These are phyloP conservation scores for Panicum virgatum DNA, from an alignment of 202 grass and related monocot species.

Conservation along the genomic window DNA sequence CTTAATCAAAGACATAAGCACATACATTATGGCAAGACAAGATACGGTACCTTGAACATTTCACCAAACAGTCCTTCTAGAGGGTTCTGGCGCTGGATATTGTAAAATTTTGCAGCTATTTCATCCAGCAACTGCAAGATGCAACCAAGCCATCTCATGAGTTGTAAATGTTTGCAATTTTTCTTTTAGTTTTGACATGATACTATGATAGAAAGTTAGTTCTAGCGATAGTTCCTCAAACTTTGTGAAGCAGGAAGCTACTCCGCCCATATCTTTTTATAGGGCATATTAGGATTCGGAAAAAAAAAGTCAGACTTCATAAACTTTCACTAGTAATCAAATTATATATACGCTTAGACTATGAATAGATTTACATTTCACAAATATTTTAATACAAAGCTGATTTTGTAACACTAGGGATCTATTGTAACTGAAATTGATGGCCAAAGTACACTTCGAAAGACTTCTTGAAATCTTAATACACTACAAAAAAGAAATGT, in stretches of 20 bases:
- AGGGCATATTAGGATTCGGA: not conserved
- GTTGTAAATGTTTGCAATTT: not conserved
- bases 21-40: not conserved
- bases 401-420: not conserved
- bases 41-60: constrained; percentile 76
- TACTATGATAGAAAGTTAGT: constrained; percentile 1
- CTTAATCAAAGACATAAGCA: not conserved
- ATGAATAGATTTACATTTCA: not conserved
- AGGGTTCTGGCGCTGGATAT: constrained; percentile 60
- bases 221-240: constrained; percentile 1
- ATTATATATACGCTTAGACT: not conserved
- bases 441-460: not conserved
- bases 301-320: not conserved
- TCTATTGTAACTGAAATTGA: not conserved
- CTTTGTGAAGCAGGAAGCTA: not conserved
- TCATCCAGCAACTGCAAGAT: constrained; percentile 84
- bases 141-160: constrained; percentile 31
- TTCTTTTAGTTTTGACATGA: not conserved
- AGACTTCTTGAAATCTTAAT: not conserved
- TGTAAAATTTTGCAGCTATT: constrained; percentile 89
- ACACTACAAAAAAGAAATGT: not conserved
- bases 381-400: not conserved
- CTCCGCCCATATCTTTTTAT: not conserved
- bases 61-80: constrained; percentile 95
- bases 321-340: not conserved